These are phyloP conservation scores for Phanerochaete sordida DNA, from an alignment of 768 basidiomycete genomes.

Conservation along the genomic window DNA sequence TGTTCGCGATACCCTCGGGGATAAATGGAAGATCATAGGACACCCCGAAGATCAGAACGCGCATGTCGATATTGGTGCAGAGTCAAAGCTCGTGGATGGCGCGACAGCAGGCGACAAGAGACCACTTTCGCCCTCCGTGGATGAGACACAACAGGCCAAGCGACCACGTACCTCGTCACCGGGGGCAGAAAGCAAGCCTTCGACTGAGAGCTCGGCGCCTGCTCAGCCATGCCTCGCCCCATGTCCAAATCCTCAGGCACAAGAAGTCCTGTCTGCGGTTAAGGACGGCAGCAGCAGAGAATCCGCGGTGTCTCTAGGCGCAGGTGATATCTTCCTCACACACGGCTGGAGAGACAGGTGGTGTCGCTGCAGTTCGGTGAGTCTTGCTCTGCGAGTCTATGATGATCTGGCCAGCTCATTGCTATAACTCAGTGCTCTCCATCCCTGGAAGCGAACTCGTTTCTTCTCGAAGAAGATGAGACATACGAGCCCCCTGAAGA, in stretches of 20 bases:
- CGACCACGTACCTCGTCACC: constrained; percentile 34
- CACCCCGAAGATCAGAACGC: constrained; percentile 28
- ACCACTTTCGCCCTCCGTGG: constrained; percentile 24
- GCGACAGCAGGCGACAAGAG: constrained; percentile 39
- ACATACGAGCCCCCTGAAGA: constrained; percentile 85
- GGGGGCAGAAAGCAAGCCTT: constrained; percentile 19
- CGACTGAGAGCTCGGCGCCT: background rate
- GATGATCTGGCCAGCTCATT: background rate
- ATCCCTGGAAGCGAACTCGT: constrained; percentile 50
- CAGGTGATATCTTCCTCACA: constrained; percentile 73
- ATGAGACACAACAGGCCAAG: constrained; percentile 40
- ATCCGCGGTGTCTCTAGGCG: constrained; percentile 35
- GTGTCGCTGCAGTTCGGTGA: constrained; percentile 68
- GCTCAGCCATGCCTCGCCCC: constrained; percentile 52
- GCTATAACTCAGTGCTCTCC: constrained; percentile 48
- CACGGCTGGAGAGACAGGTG: constrained; percentile 74
- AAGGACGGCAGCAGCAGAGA: constrained; percentile 4
- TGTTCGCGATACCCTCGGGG: constrained; percentile 42
- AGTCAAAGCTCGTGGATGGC: background rate
- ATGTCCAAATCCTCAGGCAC: constrained; percentile 40
- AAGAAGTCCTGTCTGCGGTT: constrained; percentile 34
- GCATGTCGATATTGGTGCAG: constrained; percentile 16
- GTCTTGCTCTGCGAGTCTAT: constrained; percentile 11
- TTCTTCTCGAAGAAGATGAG: constrained; percentile 73
- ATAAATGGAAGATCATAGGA: constrained; percentile 53